Percentiles rank a stretch among this genome's conserved stretches.
These are phyloP conservation scores for Schizothecium vesticola DNA, from an alignment of 495 filamentous ascomycete species.

Conservation along the genomic window DNA sequence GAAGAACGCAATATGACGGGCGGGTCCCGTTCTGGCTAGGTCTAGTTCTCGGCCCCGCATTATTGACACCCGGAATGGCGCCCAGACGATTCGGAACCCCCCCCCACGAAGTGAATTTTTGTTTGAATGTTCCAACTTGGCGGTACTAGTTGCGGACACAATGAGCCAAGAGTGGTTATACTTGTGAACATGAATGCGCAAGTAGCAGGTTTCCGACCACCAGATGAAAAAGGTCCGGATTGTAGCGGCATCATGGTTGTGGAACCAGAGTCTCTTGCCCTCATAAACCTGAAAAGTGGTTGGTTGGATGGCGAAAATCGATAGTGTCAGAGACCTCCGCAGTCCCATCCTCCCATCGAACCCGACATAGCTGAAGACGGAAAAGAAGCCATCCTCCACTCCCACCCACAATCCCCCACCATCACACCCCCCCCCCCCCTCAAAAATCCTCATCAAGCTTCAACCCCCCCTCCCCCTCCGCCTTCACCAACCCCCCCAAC, in stretches of 20 bases:
- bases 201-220: too few relatives aligned
- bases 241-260: too few relatives aligned
- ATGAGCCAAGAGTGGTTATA: too few relatives aligned
- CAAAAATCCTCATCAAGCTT: neutral
- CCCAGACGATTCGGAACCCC: neutral
- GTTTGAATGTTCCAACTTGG: neutral
- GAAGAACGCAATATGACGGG: neutral
- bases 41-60: neutral
- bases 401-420: too few relatives aligned
- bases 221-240: too few relatives aligned
- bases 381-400: neutral
- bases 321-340: too few relatives aligned
- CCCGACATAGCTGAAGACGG: neutral
- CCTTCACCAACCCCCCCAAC: constrained; percentile 32
- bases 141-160: too few relatives aligned
- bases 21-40: neutral
- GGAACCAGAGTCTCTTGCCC: too few relatives aligned
- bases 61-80: neutral
- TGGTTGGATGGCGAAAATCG: too few relatives aligned
- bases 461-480: constrained; percentile 7
- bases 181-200: too few relatives aligned
- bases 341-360: neutral
- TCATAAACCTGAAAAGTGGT: too few relatives aligned
- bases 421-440: neutral
- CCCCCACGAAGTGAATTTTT: neutral